Base-by-base conservation (phyloP, 2,329 filamentous ascomycete genomes). In the Cercospora sesami region DNA sequence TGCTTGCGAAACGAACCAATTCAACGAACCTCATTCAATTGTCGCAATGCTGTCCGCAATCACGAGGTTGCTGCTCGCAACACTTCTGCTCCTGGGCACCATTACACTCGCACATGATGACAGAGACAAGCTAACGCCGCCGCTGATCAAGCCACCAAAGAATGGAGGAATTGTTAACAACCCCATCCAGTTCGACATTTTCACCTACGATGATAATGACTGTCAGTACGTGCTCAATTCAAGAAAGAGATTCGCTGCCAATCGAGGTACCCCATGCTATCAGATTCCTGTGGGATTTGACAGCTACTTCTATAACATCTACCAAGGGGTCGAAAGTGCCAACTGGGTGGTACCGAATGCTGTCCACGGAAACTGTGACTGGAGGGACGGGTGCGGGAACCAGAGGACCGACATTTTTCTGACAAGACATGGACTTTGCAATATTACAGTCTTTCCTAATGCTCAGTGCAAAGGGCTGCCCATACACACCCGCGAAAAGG, bases 351-450 rank as follows among this genome's bases (percentile, higher is more conserved):
- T 48, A 4, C 60, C 60, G 4, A 42, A 48, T n/a, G 60, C 60
- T 18, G n/a, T 62, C 5, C 60, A 62, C 28, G 60, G 60, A 8
- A 62, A 62, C n/a, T 62, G 33, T 33, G 60, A 62, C 39, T 62
- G 60, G 60, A 45, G 60, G 48, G 60, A 62, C 16, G 60, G 60
- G 14, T 62, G 60, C 36, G 60, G 60, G 10, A 33, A 62, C 31
- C 60, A 42, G 23, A 62, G 60, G 42, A 62, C 60, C 21, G 60
- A 62, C 26, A 62, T 62, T 14, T 62, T 45, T 12, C n/a, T 62
- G 36, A 62, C 60, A 28, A 23, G n/a, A 30, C 60, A 62, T 23
- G 60, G 60, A 10, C 12, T 62, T 28, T 62, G 60, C 42, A 48
- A 30, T 5, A 62, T 62, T 3, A 48, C n/a, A 9, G 60, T 62